A percentile compares a stretch with the other conserved stretches of the same genome.
phyloP scores from a whole-genome alignment of 163 green algal genomes.

The Coccomyxa subellipsoidea region DNA sequence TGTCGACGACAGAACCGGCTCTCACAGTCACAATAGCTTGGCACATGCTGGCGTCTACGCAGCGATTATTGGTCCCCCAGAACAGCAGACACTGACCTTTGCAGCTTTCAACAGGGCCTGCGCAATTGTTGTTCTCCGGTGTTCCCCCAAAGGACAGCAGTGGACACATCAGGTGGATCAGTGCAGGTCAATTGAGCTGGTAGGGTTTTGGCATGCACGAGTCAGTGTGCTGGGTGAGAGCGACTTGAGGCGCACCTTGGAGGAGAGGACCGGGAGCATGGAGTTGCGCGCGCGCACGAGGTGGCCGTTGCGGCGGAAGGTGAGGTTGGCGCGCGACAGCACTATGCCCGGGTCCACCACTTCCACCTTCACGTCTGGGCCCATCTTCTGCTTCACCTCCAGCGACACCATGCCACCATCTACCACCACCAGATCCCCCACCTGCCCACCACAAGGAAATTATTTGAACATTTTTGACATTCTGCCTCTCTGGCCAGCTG shows the following conservation, averaged over 20 bases:
- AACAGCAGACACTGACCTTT: no score
- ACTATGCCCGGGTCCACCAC: constrained; percentile 79
- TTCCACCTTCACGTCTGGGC: constrained; percentile 64
- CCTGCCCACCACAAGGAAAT: constrained; percentile 19
- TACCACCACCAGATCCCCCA: constrained; percentile 75
- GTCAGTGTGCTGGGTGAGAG: no score
- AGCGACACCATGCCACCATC: constrained; percentile 83
- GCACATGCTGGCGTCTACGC: no score
- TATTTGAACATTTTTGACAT: neutral
- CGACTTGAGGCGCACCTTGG: constrained; percentile 49
- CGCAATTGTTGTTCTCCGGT: no score
- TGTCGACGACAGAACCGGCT: neutral
- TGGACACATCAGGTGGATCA: no score
- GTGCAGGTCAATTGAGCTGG: no score
- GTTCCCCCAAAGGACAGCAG: no score
- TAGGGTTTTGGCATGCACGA: no score
- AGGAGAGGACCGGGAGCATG: constrained; percentile 76
- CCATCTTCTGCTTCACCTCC: constrained; percentile 62
- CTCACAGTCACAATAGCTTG: neutral
- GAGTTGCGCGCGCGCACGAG: constrained; percentile 69
- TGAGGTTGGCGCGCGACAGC: constrained; percentile 80
- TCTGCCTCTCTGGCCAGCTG: constrained; percentile 2
- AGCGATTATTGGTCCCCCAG: no score
- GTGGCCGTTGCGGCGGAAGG: constrained; percentile 55
- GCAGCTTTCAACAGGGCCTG: no score